Conservation (phyloP, 2,329 filamentous ascomycete genomes). For the Nigrospora sphaerica region DNA sequence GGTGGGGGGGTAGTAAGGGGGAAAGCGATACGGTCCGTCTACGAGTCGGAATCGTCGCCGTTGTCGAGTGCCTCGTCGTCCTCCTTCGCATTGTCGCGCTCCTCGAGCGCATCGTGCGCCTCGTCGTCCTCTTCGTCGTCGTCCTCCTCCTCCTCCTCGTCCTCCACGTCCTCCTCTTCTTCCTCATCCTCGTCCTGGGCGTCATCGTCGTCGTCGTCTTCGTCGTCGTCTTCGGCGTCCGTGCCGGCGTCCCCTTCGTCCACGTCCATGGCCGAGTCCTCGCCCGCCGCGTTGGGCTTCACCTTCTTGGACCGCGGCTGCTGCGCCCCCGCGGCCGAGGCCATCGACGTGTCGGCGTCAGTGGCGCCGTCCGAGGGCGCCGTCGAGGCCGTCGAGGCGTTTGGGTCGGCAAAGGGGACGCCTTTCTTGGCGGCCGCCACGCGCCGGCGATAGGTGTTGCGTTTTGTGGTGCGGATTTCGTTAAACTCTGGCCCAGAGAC, state of each 20-base stretch:
- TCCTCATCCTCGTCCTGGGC: slow-evolving; percentile 48
- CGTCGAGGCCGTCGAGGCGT: slow-evolving; percentile 21
- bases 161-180: slow-evolving; percentile 42
- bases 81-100: slow-evolving; percentile 29
- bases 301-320: slow-evolving; percentile 29
- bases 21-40: not conserved
- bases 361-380: slow-evolving; percentile 9
- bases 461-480: slow-evolving; percentile 65
- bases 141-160: slow-evolving; percentile 35
- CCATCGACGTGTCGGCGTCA: slow-evolving; percentile 11
- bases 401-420: slow-evolving; percentile 21
- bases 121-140: slow-evolving; percentile 34
- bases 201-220: slow-evolving; percentile 40
- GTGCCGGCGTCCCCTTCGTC: slow-evolving; percentile 25
- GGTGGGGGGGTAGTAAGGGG: no score
- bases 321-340: slow-evolving; percentile 10
- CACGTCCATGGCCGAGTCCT: slow-evolving; percentile 39
- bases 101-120: slow-evolving; percentile 29
- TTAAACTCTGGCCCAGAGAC: slow-evolving; percentile 52
- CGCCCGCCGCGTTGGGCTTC: slow-evolving; percentile 26
- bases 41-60: slow-evolving; percentile 51
- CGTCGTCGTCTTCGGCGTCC: slow-evolving; percentile 31
- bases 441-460: slow-evolving; percentile 64
- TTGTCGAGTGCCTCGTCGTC: slow-evolving; percentile 57
- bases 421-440: slow-evolving; percentile 56